Conservation (phyloP, 1,284 basidiomycete species). For the Blastosporella zonata region DNA sequence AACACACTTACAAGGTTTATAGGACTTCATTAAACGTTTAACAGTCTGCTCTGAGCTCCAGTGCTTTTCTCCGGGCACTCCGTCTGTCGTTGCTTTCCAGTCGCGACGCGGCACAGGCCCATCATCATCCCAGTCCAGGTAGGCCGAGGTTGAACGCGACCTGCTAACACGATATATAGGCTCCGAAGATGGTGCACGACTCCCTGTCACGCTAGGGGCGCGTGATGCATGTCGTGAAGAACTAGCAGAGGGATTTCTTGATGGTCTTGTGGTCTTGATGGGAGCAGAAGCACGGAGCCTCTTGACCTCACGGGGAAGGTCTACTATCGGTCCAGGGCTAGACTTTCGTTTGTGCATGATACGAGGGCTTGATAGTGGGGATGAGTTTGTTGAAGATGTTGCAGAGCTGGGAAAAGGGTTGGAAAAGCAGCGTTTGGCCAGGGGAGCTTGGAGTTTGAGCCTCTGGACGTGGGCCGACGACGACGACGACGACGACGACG, state of each 20-base stretch:
- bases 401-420: constrained; percentile 9
- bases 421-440: constrained; percentile 3
- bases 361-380: constrained; percentile 28
- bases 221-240: constrained; percentile 36
- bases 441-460: constrained; percentile 20
- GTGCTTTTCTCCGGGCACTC: constrained; percentile 46
- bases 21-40: constrained; percentile 53
- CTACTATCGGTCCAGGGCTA: constrained; percentile 20
- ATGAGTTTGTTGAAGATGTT: constrained; percentile 18
- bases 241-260: constrained; percentile 30
- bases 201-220: constrained; percentile 36
- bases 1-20: constrained; percentile 63
- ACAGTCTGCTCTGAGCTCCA: constrained; percentile 64
- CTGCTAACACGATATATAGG: constrained; percentile 48
- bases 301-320: constrained; percentile 37
- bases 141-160: constrained; percentile 49
- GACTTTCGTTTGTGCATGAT: constrained; percentile 32
- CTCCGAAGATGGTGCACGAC: constrained; percentile 40
- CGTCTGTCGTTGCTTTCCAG: constrained; percentile 54
- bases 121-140: constrained; percentile 32
- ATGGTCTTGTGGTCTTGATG: constrained; percentile 18
- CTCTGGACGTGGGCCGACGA: constrained; percentile 21
- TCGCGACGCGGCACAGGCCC: constrained; percentile 28
- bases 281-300: constrained; percentile 29
- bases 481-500: constrained; percentile 26